phyloP scores from a whole-genome alignment of 495 filamentous ascomycete genomes.

The Hypoxylon lienhwacheense region DNA sequence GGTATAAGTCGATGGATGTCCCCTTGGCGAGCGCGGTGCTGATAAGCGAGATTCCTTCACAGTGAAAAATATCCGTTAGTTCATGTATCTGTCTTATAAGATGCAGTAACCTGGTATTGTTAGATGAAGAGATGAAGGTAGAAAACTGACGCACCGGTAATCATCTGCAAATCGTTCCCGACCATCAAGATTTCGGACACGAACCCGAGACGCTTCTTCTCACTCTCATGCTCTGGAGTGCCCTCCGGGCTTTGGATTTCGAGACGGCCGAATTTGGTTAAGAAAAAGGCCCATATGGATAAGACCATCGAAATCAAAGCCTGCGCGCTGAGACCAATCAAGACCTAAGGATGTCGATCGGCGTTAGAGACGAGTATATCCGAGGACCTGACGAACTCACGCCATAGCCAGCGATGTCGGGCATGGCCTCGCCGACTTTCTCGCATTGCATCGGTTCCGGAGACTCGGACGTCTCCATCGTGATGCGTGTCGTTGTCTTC shows the following conservation, averaged over 20 bases:
- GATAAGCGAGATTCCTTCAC: constrained; percentile 32
- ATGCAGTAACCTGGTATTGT: too few relatives aligned
- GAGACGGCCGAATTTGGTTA: constrained; percentile 46
- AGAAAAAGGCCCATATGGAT: constrained; percentile 46
- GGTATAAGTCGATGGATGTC: constrained; percentile 38
- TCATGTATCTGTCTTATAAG: too few relatives aligned
- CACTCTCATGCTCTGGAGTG: constrained; percentile 32
- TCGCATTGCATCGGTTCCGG: constrained; percentile 32
- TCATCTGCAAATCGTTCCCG: constrained; percentile 43
- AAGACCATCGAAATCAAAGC: constrained; percentile 39
- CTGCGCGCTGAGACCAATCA: constrained; percentile 41
- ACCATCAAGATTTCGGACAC: constrained; percentile 44
- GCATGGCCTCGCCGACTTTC: constrained; percentile 44
- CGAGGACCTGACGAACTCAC: constrained; percentile 29
- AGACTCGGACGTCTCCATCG: constrained; percentile 21
- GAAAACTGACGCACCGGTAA: constrained; percentile 19
- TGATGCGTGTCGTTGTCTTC: too few relatives aligned
- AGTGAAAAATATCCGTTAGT: constrained; percentile 5
- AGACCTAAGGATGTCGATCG: constrained; percentile 24
- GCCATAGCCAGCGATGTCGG: constrained; percentile 42
- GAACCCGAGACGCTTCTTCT: constrained; percentile 41
- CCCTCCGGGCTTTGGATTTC: constrained; percentile 35
- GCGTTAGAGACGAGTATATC: constrained; percentile 10
- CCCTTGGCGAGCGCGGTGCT: constrained; percentile 35
- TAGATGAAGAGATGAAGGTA: constrained; percentile 1